Base-by-base conservation (phyloP, 345 rosid genomes). In the Arabidopsis arenosa region DNA sequence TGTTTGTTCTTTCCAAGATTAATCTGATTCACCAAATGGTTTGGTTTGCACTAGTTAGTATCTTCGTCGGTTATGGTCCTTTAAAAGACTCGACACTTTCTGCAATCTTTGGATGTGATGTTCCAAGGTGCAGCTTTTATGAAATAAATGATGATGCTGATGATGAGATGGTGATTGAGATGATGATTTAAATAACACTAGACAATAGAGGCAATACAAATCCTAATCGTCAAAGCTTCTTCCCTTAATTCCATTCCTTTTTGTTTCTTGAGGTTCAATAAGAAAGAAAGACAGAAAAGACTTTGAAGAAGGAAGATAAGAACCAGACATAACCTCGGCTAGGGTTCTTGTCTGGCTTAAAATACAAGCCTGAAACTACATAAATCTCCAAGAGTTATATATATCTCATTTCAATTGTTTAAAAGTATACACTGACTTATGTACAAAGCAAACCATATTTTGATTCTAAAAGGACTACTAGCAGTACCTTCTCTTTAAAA, bases 381-480 rank as follows among this genome's bases (percentile, higher is more conserved):
- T 17, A 57, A 3, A 21, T 73, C 35, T 21, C 47, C 37, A 43
- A 9, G 3, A 30, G 28, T 6, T 37, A 45, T 7, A 23, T 23
- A 3, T 8, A 32, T 17, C 17, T 7, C 78, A 41, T 14, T 51
- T 43, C 36, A 10, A 41, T 15, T 69, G 44, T 59, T 36, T 23
- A 21, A 13, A 60, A 39, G 3, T n/a, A 60, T 13, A 14, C 0
- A 43, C 5, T 28, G 32, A 28, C 32, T 35, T 59, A 61, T 69
- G 49, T 53, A 62, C 75, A 76, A 40, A 45, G 35, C 54, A 58
- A 53, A 28, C 60, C 71, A 28, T 17, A 47, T 3, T 54, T 63
- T 45, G 75, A 4, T 53, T 21, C 80, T 52, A 43, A 15, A 9
- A 67, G n/a, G 44, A 67, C 54, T 39, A 67, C 54, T 39, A 75